A percentile compares a stretch with the other conserved stretches of the same genome.
Conservation (phyloP, 169 alveolate genomes). For the Plasmodium vivax region DNA sequence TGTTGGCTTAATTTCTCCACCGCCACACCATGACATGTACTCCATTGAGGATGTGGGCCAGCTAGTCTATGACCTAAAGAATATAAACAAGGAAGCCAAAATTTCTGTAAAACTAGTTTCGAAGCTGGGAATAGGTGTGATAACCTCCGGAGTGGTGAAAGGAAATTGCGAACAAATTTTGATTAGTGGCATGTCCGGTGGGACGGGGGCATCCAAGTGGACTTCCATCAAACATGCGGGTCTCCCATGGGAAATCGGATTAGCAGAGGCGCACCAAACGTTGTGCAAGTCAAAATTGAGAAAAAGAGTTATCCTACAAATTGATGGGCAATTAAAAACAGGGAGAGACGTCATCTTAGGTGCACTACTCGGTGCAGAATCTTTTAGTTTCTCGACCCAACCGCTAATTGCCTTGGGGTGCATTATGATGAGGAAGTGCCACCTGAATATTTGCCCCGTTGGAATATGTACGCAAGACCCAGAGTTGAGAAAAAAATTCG, state of each 20-base stretch:
- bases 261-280: slow-evolving; percentile 87
- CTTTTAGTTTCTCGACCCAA: slow-evolving; percentile 84
- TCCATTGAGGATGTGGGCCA: slow-evolving; percentile 88
- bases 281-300: slow-evolving; percentile 78
- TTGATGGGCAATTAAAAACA: slow-evolving; percentile 86
- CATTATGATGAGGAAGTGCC: slow-evolving; percentile 89
- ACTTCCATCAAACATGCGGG: slow-evolving; percentile 86
- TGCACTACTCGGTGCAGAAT: slow-evolving; percentile 86
- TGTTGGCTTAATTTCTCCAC: slow-evolving; percentile 86
- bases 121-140: slow-evolving; percentile 85
- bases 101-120: slow-evolving; percentile 86
- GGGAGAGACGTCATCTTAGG: slow-evolving; percentile 86
- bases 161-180: slow-evolving; percentile 85
- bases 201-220: slow-evolving; percentile 88
- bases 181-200: slow-evolving; percentile 86
- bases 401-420: slow-evolving; percentile 87
- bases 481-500: slow-evolving; percentile 82
- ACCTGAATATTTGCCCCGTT: slow-evolving; percentile 87
- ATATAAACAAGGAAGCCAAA: slow-evolving; percentile 83
- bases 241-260: slow-evolving; percentile 88
- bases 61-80: slow-evolving; percentile 83
- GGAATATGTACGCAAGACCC: slow-evolving; percentile 89
- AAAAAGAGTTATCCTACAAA: slow-evolving; percentile 80
- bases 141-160: slow-evolving; percentile 85
- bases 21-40: slow-evolving; percentile 90